These are phyloP conservation scores for Penicillium roqueforti DNA, from an alignment of 495 filamentous ascomycete species.

Conservation along the genomic window DNA sequence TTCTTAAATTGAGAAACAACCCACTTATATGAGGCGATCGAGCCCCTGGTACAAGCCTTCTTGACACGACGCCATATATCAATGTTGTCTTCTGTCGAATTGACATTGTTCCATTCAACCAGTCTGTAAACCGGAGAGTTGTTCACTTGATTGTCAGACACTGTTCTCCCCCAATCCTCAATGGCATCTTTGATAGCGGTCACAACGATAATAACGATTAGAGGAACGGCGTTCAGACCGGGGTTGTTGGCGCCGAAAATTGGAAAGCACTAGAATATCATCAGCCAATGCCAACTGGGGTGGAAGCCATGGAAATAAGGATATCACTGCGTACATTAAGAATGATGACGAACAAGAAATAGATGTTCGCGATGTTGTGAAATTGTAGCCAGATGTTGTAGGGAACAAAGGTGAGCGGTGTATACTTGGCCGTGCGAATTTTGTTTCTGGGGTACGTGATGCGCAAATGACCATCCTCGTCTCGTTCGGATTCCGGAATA, in stretches of 20 bases:
- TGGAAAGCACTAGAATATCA: conserved; percentile 69
- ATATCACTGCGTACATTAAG: conserved; percentile 64
- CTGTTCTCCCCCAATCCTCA: conserved; percentile 91
- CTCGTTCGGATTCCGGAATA: conserved; percentile 69
- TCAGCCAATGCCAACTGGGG: not conserved
- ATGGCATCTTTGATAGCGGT: conserved; percentile 96
- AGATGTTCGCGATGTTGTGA: conserved; percentile 97
- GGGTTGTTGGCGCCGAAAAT: conserved; percentile 94
- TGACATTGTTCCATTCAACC: conserved; percentile 87
- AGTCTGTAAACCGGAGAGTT: conserved; percentile 92
- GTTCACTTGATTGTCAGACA: conserved; percentile 91
- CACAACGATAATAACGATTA: conserved; percentile 91
- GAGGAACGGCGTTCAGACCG: conserved; percentile 80
- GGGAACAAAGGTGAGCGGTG: conserved; percentile 90
- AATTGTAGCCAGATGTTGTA: conserved; percentile 98
- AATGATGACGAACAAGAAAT: conserved; percentile 95
- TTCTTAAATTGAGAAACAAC: conserved; percentile 40
- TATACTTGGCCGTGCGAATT: conserved; percentile 96
- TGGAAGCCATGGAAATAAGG: not conserved
- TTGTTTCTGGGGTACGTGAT: conserved; percentile 83
- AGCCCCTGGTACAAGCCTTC: conserved; percentile 72
- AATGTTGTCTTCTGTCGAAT: conserved; percentile 81
- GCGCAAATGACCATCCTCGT: conserved; percentile 74
- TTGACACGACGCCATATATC: conserved; percentile 86
- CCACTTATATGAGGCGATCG: conserved; percentile 54